These are phyloP conservation scores for Puccinia novopanici DNA, from an alignment of 1,284 basidiomycete genomes.

Conservation along the genomic window DNA sequence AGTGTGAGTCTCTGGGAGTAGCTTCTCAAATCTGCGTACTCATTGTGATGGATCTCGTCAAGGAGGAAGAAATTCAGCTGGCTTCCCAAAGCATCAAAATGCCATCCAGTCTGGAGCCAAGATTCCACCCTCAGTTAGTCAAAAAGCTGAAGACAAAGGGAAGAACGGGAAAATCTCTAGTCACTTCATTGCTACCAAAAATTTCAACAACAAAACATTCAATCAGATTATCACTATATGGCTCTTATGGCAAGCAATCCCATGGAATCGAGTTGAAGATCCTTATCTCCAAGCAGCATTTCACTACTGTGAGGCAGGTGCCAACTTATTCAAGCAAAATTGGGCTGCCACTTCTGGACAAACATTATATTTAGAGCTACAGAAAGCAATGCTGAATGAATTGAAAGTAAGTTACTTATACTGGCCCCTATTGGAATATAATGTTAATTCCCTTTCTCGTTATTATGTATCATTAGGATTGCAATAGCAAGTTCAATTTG, in stretches of 20 bases:
- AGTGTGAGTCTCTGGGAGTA: too few relatives aligned
- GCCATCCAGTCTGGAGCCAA: background rate
- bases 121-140: background rate
- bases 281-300: too few relatives aligned
- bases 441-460: background rate
- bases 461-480: background rate
- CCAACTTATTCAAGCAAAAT: too few relatives aligned
- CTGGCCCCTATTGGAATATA: background rate
- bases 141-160: background rate
- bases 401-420: background rate
- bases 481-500: conserved; percentile 26
- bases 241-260: conserved; percentile 6
- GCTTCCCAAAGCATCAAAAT: background rate
- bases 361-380: background rate
- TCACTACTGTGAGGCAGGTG: too few relatives aligned
- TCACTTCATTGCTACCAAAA: background rate
- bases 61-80: background rate
- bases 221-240: background rate
- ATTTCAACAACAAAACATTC: background rate
- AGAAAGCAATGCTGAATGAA: background rate
- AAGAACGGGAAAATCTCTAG: background rate
- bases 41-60: background rate
- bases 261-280: too few relatives aligned
- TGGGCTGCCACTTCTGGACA: background rate
- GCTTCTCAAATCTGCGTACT: too few relatives aligned